Conservation (phyloP, 2,329 filamentous ascomycete species). For the Pyrenophora graminea region DNA sequence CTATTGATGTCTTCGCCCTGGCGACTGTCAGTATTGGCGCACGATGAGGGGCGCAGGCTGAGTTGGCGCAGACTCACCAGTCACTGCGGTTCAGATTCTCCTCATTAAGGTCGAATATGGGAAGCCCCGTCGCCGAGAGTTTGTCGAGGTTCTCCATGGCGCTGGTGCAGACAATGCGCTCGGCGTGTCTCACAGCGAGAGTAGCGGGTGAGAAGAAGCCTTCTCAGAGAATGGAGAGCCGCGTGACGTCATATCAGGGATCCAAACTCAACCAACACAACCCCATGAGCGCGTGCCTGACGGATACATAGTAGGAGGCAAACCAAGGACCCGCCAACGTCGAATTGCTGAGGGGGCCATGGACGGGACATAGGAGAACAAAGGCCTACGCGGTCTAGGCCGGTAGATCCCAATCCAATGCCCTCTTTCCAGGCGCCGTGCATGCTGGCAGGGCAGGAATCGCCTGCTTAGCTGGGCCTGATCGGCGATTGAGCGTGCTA, state of each 20-base stretch:
- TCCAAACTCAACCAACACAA: neutral
- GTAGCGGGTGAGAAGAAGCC: constrained; percentile 10
- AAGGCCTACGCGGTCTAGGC: constrained; percentile 10
- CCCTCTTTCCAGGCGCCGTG: constrained; percentile 1
- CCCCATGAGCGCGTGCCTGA: constrained; percentile 8
- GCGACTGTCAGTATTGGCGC: neutral
- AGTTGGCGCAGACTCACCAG: constrained; percentile 23
- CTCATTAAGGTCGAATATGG: constrained; percentile 37
- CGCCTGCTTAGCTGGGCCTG: constrained; percentile 1
- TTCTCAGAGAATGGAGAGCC: constrained; percentile 3
- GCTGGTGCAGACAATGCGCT: constrained; percentile 3
- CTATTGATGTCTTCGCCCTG: constrained; percentile 40
- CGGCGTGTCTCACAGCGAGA: constrained; percentile 4
- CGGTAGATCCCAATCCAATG: constrained; percentile 9
- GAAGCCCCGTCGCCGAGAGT: constrained; percentile 35
- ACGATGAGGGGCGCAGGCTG: neutral
- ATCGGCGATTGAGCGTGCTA: constrained; percentile 10
- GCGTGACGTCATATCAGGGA: constrained; percentile 16
- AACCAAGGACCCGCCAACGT: neutral
- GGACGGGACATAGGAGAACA: neutral
- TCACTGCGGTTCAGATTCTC: constrained; percentile 35
- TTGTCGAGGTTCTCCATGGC: constrained; percentile 35
- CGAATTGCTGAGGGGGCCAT: constrained; percentile 1
- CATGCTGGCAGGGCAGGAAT: constrained; percentile 7
- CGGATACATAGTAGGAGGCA: neutral